Evolutionary conservation across 495 filamentous ascomycete species (phyloP), one percentile per base, ranked within the genome.

Genomic region (Tetracladium marchalianum): DNA sequence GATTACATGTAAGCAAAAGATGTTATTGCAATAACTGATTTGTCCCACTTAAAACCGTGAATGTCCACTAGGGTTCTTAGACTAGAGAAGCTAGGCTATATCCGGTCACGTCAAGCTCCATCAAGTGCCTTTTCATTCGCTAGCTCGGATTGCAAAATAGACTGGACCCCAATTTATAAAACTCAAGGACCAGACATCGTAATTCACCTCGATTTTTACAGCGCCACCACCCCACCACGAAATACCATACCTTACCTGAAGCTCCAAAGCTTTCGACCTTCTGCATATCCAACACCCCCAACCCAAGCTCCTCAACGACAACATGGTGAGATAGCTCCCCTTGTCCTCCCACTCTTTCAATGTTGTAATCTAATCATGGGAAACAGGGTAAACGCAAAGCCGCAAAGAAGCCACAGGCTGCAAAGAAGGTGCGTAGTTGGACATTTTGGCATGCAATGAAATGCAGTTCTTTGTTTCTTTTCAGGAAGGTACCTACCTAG

Each of bases 381-480:
- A 47, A 51, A 47, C 55, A 83, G 86, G 90, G 90, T 44, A 98
- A 98, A 71, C 84, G 90, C 60, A 97, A 96, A 80, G 83, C 84
- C 24, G 80, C 85, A 49, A 73, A 82, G 52, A 85, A 87, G 66
- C 90, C 88, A 1, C 78, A 83, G 60, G 85, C 82, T 43, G 79
- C 84, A 19, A 87, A 83, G 66, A 95, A 84, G 82, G 88, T 90
- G 62, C 19, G 47, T 41, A 16, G 11, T 9, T 11, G 17, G 9
- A 4, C 32, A 27, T 13, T 32, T 35, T 39, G n/a, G 12, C 17
- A 15, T 47, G 10, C 10, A 42, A 31, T 6, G 12, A 2, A 15
- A 27, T 37, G 11, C 11, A 47, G 42, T 34, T 47, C 36, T 38
- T 39, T 3, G 33, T 31, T 2, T n/a, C n/a, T n/a, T n/a, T 15